Evolutionary conservation across 371 early-diverging fungal species (phyloP).

Genomic region (Mucor sp.): DNA sequence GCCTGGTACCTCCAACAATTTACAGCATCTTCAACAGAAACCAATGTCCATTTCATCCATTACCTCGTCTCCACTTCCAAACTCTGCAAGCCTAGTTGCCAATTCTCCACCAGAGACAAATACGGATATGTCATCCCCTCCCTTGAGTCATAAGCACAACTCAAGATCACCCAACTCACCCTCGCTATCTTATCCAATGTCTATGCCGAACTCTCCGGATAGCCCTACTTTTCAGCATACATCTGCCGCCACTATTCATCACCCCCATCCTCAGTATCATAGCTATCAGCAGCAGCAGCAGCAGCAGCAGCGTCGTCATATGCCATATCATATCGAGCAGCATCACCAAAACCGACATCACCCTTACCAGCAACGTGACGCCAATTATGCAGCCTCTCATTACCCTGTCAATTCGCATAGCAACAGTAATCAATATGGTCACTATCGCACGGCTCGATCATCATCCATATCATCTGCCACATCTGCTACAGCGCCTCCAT

Average conservation of each 20-base stretch:
- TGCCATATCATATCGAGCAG: background rate
- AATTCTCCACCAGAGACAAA: constrained; percentile 1
- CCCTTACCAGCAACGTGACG: background rate
- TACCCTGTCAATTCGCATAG: background rate
- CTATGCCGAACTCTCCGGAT: background rate
- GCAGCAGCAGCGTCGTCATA: background rate
- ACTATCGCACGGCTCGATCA: background rate
- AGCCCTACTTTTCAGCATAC: background rate
- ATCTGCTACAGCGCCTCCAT: constrained; percentile 23
- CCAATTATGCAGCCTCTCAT: background rate
- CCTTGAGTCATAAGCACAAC: constrained; percentile 9
- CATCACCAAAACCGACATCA: background rate
- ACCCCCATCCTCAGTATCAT: background rate
- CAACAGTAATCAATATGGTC: background rate
- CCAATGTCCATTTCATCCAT: constrained; percentile 50
- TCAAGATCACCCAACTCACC: background rate
- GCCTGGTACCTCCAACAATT: background rate
- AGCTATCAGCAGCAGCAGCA: background rate
- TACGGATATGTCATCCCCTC: background rate
- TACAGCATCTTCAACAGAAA: constrained; percentile 12
- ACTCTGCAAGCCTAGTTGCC: background rate
- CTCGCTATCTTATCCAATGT: background rate
- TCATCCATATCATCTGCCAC: background rate
- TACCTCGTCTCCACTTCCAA: constrained; percentile 26
- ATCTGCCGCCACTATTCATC: background rate